Evolutionary conservation across 495 filamentous ascomycete species (phyloP), one percentile per base, ranked within the genome.

Genomic region (Neurospora sp.): DNA sequence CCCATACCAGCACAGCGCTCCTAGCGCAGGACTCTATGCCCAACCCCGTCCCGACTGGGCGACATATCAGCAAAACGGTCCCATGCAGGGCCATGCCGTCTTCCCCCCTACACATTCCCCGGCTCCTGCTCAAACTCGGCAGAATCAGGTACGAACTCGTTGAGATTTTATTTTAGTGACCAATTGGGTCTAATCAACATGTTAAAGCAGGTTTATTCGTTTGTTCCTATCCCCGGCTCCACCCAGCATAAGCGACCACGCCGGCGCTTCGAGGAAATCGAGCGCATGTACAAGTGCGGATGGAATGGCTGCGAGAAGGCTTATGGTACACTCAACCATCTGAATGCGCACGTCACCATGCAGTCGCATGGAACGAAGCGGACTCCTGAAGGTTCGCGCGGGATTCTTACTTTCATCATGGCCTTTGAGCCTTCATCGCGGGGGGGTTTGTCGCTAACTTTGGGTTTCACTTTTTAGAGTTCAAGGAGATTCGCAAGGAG

Each of bases 251-350:
- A 99, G 86, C 90, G 96, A 69, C 96, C 96, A 27, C 90, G 96
- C 76, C 89, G 96, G 75, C 89, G 96, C 40, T 99, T 97, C 78
- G 96, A 99, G 84, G 96, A 99, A 81, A 99, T 99, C 79, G 96
- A 99, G 86, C 91, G 96, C 73, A 99, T 99, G 96, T 99, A 99
- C 85, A 98, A 97, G 83, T 99, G 96, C 83, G 96, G 96, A 11
- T 98, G 94, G 93, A 93, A 97, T 74, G 94, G 94, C 5, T 99
- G 96, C 81, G 96, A 98, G 80, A 98, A 98, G 83, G 95, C 95
- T 14, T 98, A 98, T 78, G 95, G 95, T 72, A 98, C 95, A 35
- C 84, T 98, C 72, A 98, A 98, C 80, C 95, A 98, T 81, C 81
- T 98, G 77, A 98, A 98, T 77, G 95, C 95, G 39, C 95, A 98